Percentiles rank a stretch among this genome's conserved stretches.
phyloP scores from a whole-genome alignment of 495 filamentous ascomycete genomes.

The Cercophora samala region DNA sequence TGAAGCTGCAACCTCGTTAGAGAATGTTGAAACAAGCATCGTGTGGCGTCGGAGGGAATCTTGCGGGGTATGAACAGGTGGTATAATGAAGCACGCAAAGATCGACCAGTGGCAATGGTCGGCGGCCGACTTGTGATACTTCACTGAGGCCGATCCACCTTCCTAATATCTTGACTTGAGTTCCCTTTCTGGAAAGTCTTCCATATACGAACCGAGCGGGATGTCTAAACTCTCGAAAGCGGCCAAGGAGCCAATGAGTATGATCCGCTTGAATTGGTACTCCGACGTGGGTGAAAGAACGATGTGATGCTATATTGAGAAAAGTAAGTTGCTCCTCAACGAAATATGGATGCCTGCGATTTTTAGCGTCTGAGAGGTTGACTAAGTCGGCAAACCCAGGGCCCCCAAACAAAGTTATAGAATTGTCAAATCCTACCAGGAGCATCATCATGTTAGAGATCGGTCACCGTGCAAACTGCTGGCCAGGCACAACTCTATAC shows the following conservation, averaged over 20 bases:
- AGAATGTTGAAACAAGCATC: constrained; percentile 9
- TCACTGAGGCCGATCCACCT: background rate
- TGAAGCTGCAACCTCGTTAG: background rate
- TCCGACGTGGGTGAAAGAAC: background rate
- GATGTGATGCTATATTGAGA: background rate
- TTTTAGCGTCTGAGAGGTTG: background rate
- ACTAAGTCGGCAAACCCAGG: background rate
- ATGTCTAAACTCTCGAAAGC: background rate
- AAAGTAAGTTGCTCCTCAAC: background rate
- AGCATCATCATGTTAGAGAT: background rate
- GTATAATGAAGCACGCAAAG: background rate
- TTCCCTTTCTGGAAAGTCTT: background rate
- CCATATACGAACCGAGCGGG: background rate
- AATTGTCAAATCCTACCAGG: background rate
- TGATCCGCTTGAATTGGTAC: background rate
- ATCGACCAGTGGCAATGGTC: background rate
- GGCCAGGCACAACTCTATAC: background rate
- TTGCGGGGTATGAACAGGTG: background rate
- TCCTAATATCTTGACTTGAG: background rate
- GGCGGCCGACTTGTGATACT: background rate
- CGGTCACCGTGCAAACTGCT: background rate
- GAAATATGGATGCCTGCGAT: background rate
- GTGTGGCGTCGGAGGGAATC: constrained; percentile 3
- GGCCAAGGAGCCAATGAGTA: background rate
- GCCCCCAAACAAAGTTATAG: background rate